Percentiles rank a stretch among this genome's conserved stretches.
Conservation (phyloP, 768 basidiomycete genomes). For the Amanita phalloides region DNA sequence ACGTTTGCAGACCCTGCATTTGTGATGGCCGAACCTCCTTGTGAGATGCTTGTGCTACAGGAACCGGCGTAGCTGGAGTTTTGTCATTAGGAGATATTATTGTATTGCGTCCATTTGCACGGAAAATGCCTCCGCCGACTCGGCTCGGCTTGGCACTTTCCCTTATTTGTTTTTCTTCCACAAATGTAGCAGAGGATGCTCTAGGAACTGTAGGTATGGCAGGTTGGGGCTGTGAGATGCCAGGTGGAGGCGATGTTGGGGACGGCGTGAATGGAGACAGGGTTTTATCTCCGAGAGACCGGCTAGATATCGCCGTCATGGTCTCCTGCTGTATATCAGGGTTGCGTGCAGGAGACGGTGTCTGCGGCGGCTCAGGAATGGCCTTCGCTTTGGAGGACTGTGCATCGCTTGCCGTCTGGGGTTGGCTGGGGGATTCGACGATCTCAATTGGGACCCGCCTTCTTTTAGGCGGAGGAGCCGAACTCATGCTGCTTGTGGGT, state of each 20-base stretch:
- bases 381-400: neutral
- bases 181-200: constrained; percentile 30
- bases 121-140: constrained; percentile 68
- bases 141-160: constrained; percentile 31
- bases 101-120: constrained; percentile 47
- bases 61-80: neutral
- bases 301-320: constrained; percentile 15
- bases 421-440: constrained; percentile 25
- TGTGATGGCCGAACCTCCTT: neutral
- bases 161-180: constrained; percentile 48
- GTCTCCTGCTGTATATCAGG: constrained; percentile 1
- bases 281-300: constrained; percentile 12
- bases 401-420: neutral
- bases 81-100: constrained; percentile 32
- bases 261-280: constrained; percentile 5
- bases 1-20: neutral
- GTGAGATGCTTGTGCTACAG: constrained; percentile 2
- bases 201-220: constrained; percentile 3
- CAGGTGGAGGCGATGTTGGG: neutral
- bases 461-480: constrained; percentile 22
- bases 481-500: constrained; percentile 5
- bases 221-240: constrained; percentile 7
- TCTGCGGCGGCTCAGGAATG: neutral
- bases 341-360: neutral
- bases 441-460: constrained; percentile 58